phyloP scores from a whole-genome alignment of 257 asterid genomes.

The Solanum dulcamara region DNA sequence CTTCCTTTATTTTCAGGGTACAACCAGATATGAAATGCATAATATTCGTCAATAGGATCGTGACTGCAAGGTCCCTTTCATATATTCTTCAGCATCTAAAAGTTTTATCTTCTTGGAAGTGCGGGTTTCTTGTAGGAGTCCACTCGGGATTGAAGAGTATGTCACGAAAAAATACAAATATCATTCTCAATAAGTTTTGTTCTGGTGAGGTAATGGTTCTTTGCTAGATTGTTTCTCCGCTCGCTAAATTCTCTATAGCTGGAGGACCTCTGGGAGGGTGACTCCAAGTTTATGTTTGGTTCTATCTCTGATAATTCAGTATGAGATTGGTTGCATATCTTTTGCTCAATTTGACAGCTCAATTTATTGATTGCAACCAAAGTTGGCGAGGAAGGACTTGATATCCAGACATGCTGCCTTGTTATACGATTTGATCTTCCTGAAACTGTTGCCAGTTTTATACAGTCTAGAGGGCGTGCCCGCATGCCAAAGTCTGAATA shows the following conservation, averaged over 20 bases:
- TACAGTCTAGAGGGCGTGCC: constrained; percentile 97
- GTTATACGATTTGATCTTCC: constrained; percentile 99
- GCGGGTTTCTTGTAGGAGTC: constrained; percentile 81
- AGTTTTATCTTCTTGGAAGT: constrained; percentile 73
- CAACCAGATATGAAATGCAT: constrained; percentile 89
- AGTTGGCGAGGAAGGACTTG: constrained; percentile 99
- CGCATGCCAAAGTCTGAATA: constrained; percentile 96
- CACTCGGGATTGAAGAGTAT: constrained; percentile 53
- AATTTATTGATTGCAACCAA: constrained; percentile 94
- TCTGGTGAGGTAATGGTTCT: constrained; percentile 74
- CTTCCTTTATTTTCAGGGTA: constrained; percentile 43
- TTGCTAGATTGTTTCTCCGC: background rate
- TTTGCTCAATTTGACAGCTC: constrained; percentile 42
- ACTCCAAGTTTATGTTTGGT: background rate
- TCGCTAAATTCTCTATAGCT: background rate
- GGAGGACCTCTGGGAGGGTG: background rate
- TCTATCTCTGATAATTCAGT: background rate
- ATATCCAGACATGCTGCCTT: constrained; percentile 97
- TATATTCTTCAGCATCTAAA: constrained; percentile 48
- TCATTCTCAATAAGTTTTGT: constrained; percentile 75
- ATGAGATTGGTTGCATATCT: background rate
- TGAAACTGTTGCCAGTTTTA: constrained; percentile 93
- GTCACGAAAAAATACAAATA: constrained; percentile 54
- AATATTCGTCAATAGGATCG: constrained; percentile 83
- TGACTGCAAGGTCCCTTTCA: constrained; percentile 80